Percentiles rank a stretch among this genome's conserved stretches.
Evolutionary conservation across 306 rosid genomes (phyloP).

Genomic region (Cucumis melo): DNA sequence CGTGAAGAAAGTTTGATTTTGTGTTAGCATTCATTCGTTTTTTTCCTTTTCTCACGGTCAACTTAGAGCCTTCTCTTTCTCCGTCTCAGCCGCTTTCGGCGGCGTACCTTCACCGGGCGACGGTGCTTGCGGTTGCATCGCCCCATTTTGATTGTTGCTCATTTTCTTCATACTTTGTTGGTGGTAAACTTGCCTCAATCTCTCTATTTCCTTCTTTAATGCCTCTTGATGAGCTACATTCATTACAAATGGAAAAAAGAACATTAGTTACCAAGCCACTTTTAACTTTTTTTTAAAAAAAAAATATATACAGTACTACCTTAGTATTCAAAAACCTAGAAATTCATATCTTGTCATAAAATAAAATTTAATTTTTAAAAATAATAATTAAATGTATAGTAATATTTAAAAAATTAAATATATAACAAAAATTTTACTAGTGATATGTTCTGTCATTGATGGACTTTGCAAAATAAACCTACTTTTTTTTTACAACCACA

Average conservation of each 20-base stretch:
- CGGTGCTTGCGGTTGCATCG: slow-evolving; percentile 2
- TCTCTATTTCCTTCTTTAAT: slow-evolving; percentile 78
- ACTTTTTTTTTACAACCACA: too few relatives aligned
- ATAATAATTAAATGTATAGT: too few relatives aligned
- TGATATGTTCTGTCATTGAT: too few relatives aligned
- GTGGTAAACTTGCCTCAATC: slow-evolving; percentile 73
- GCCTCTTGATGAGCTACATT: slow-evolving; percentile 87
- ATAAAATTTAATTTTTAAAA: too few relatives aligned
- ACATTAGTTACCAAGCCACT: not conserved
- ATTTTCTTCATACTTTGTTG: slow-evolving; percentile 62
- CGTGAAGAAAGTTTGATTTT: slow-evolving; percentile 25
- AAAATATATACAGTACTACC: too few relatives aligned
- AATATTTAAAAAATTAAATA: too few relatives aligned
- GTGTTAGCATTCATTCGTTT: not conserved
- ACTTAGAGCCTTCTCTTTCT: not conserved
- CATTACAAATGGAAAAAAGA: not conserved
- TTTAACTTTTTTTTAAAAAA: too few relatives aligned
- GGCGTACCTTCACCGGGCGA: not conserved
- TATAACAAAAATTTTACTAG: too few relatives aligned
- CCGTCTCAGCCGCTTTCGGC: not conserved
- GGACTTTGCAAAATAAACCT: too few relatives aligned
- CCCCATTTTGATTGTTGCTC: slow-evolving; percentile 15
- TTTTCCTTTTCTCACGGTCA: not conserved
- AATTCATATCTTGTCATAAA: too few relatives aligned
- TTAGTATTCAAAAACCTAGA: too few relatives aligned